Base-by-base conservation (phyloP, 495 filamentous ascomycete species). In the Lasiosphaeria ovina region DNA sequence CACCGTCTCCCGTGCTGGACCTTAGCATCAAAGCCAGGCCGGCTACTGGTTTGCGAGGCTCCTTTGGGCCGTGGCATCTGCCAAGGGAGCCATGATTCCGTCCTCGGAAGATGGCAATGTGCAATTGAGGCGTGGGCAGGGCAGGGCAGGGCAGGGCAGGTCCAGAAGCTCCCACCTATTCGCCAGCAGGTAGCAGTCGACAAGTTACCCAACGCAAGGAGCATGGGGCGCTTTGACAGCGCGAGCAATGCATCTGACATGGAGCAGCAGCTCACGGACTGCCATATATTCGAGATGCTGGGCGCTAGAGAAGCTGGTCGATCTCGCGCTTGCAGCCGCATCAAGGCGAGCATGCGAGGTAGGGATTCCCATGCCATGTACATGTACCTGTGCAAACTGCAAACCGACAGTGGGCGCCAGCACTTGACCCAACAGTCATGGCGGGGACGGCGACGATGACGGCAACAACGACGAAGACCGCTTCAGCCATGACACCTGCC, bases 241-340 rank as follows among this genome's bases (percentile, higher is more conserved):
- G 32, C 61, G 54, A 48, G 62, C 53, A 62, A 66, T 67, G 67
- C 67, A 53, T 36, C 45, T 54, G 51, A 50, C 38, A 44, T 57
- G 35, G 36, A 24, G 24, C 24, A 24, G 24, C 24, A 24, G 24
- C 24, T 24, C 24, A 24, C 24, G 24, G 38, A 51, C 50, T 59
- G 33, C 16, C 32, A 61, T 57, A 63, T 47, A 36, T 48, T 47
- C 53, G 35, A 50, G 57, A 61, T 47, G 51, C 50, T 49, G 60
- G 34, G 47, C 33, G 52, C 48, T 31, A 60, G 55, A 62, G 62
- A 60, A 63, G 61, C 47, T 57, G 57, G 62, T 59, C 65, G 66
- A 71, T 72, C 68, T 69, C 58, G 64, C 64, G 63, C 64, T 54
- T 69, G 70, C 61, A 71, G 66, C 70, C 66, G 61, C 70, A 67